A percentile compares a stretch with the other conserved stretches of the same genome.
Conservation (phyloP, 1,139 yeast species). For the Meyerozyma athensensis region DNA sequence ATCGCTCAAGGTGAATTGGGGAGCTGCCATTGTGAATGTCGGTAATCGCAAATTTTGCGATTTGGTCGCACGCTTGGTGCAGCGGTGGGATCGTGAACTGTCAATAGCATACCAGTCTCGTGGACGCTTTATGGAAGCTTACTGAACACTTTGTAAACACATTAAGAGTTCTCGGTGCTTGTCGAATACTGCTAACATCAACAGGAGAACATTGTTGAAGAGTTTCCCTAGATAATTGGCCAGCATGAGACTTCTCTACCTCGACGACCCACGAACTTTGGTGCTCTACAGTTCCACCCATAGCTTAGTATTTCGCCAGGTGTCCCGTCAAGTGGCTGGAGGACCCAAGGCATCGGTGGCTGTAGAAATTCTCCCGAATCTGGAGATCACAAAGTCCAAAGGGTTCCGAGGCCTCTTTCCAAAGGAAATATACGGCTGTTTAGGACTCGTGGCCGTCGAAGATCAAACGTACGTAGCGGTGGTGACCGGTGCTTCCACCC, state of each 20-base stretch:
- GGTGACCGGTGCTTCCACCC: conserved; percentile 63
- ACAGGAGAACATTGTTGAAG: too few relatives aligned
- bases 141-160: too few relatives aligned
- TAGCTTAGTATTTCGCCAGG: conserved; percentile 1
- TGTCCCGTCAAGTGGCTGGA: not conserved
- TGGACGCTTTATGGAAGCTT: too few relatives aligned
- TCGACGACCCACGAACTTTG: conserved; percentile 2
- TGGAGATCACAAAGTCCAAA: conserved; percentile 31
- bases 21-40: not conserved
- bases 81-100: not conserved
- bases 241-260: not conserved
- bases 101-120: too few relatives aligned
- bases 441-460: conserved; percentile 74
- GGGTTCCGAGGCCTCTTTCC: conserved; percentile 48
- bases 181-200: too few relatives aligned
- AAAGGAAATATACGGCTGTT: conserved; percentile 68
- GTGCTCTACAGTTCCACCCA: not conserved
- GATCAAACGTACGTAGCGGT: conserved; percentile 70
- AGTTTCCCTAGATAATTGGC: too few relatives aligned
- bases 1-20: conserved; percentile 51
- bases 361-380: conserved; percentile 46
- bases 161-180: too few relatives aligned
- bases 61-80: not conserved
- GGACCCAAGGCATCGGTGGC: conserved; percentile 36
- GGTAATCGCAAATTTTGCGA: not conserved